Percentiles rank a stretch among this genome's conserved stretches.
phyloP scores from a whole-genome alignment of 345 rosid genomes.

The Ceriops tagal region DNA sequence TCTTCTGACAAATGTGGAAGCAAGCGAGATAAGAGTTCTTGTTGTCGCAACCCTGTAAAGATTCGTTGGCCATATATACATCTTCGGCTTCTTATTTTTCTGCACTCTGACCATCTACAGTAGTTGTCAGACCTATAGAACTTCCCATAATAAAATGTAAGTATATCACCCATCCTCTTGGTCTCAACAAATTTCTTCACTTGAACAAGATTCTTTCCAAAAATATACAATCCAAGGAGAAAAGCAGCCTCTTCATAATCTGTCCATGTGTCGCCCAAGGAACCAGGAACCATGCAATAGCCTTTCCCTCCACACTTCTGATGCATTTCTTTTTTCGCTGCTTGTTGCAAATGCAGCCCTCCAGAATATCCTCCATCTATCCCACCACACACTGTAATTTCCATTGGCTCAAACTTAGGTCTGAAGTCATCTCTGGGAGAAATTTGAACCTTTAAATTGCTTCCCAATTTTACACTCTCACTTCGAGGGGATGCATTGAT shows the following conservation, averaged over 20 bases:
- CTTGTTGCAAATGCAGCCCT: slow-evolving; percentile 11
- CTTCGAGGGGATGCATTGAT: neutral
- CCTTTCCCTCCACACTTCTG: slow-evolving; percentile 13
- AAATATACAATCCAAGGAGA: slow-evolving; percentile 59
- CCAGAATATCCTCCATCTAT: slow-evolving; percentile 3
- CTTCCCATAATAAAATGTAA: slow-evolving; percentile 52
- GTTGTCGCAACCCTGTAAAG: slow-evolving; percentile 52
- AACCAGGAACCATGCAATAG: slow-evolving; percentile 39
- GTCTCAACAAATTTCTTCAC: slow-evolving; percentile 47
- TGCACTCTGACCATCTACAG: slow-evolving; percentile 52
- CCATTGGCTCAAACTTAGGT: slow-evolving; percentile 23
- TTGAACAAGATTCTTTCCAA: slow-evolving; percentile 52
- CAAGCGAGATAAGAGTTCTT: slow-evolving; percentile 53
- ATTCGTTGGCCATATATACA: slow-evolving; percentile 47
- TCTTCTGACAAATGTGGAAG: slow-evolving; percentile 35
- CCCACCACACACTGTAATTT: slow-evolving; percentile 6
- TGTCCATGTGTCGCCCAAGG: slow-evolving; percentile 26
- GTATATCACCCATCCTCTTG: slow-evolving; percentile 43
- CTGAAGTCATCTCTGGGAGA: slow-evolving; percentile 9
- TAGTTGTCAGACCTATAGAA: slow-evolving; percentile 47
- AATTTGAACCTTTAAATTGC: neutral
- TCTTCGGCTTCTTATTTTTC: slow-evolving; percentile 42
- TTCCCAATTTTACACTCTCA: slow-evolving; percentile 2
- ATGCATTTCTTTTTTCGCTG: slow-evolving; percentile 14
- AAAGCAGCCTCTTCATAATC: slow-evolving; percentile 39